phyloP scores from a whole-genome alignment of 441 rosid species.

The Erodium moschatum region DNA sequence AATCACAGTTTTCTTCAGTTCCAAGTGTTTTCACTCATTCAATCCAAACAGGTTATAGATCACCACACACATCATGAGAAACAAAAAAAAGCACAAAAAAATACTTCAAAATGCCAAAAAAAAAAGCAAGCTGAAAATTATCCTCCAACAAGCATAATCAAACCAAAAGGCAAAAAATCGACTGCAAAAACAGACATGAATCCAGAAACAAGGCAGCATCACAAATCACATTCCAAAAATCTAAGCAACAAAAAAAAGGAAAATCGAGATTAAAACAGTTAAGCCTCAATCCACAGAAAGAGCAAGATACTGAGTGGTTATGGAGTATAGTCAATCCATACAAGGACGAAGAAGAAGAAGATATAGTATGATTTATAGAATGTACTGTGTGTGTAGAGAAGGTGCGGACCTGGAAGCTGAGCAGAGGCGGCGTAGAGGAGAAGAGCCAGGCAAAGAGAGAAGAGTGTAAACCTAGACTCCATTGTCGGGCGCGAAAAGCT shows the following conservation, averaged over 20 bases:
- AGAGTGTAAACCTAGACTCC: background rate
- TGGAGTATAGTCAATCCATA: background rate
- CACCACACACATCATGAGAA: background rate
- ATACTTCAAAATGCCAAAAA: background rate
- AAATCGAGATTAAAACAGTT: background rate
- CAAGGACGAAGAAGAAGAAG: no score
- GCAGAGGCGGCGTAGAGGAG: constrained; percentile 1
- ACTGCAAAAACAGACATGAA: background rate
- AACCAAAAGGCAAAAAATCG: background rate
- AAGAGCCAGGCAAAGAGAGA: background rate
- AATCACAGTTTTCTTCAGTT: background rate
- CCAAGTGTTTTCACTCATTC: background rate
- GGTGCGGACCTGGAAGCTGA: background rate
- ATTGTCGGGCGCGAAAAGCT: background rate
- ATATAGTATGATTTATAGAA: no score
- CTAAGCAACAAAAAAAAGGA: background rate
- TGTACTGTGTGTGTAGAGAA: background rate
- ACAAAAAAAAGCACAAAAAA: background rate
- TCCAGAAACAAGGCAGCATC: background rate
- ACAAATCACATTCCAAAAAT: background rate
- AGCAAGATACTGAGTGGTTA: background rate
- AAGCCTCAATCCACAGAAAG: background rate
- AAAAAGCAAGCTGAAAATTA: background rate
- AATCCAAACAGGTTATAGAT: background rate
- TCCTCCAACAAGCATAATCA: background rate